These are phyloP conservation scores for Sugiyamaella valdiviana DNA, from an alignment of 805 yeast species.

Conservation along the genomic window DNA sequence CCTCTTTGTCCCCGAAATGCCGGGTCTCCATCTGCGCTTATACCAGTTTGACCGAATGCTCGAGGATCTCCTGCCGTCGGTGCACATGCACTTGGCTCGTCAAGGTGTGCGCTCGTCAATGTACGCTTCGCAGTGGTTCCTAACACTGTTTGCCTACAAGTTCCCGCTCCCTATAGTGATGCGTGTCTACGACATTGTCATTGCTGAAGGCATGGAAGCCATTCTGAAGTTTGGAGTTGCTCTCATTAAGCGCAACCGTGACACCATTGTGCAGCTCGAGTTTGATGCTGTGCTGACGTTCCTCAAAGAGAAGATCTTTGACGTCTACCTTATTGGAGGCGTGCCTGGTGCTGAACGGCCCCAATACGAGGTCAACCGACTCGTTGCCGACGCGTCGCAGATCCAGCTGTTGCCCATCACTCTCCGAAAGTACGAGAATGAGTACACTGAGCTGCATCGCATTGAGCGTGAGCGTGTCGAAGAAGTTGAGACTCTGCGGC, in stretches of 20 bases:
- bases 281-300: constrained; percentile 75
- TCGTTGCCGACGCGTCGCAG: constrained; percentile 73
- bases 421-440: constrained; percentile 62
- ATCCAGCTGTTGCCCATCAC: constrained; percentile 68
- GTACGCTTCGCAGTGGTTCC: constrained; percentile 98
- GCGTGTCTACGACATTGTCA: constrained; percentile 78
- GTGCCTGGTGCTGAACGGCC: constrained; percentile 11
- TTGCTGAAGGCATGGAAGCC: constrained; percentile 88
- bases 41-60: constrained; percentile 87
- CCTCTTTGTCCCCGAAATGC: constrained; percentile 83
- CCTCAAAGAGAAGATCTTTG: constrained; percentile 74
- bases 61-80: constrained; percentile 66
- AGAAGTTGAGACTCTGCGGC: constrained; percentile 53
- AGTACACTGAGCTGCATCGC: constrained; percentile 66
- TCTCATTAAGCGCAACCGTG: constrained; percentile 64
- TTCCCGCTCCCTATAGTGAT: constrained; percentile 86
- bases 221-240: constrained; percentile 78
- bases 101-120: constrained; percentile 88
- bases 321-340: constrained; percentile 46
- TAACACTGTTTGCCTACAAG: constrained; percentile 90
- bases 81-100: constrained; percentile 68
- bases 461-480: constrained; percentile 58
- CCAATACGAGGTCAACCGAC: constrained; percentile 58
- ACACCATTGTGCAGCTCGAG: constrained; percentile 48
- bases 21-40: constrained; percentile 75